These are phyloP conservation scores for Penicillium sp. DNA, from an alignment of 2,329 filamentous ascomycete genomes.

Conservation along the genomic window DNA sequence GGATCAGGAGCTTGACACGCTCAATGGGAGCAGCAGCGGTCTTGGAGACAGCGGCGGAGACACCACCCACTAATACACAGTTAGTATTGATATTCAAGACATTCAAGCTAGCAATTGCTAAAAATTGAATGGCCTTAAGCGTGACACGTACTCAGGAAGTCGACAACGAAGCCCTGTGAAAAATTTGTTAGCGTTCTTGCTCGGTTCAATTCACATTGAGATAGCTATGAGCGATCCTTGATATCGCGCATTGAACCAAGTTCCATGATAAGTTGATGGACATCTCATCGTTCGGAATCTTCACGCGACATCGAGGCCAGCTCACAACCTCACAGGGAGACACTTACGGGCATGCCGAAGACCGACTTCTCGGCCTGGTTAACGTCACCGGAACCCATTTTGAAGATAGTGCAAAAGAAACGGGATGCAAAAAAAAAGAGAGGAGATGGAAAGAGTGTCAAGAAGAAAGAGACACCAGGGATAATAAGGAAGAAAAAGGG, in stretches of 20 bases:
- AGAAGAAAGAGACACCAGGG: constrained; percentile 33
- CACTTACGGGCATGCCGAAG: constrained; percentile 53
- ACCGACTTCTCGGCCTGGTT: constrained; percentile 54
- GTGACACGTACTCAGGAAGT: constrained; percentile 90
- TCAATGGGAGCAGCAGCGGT: constrained; percentile 99
- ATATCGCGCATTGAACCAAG: background rate
- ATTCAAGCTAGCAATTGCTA: background rate
- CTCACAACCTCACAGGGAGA: background rate
- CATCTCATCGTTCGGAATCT: background rate
- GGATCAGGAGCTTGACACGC: constrained; percentile 99
- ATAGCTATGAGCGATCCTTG: background rate
- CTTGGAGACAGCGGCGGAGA: constrained; percentile 99
- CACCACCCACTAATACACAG: constrained; percentile 84
- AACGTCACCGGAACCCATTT: constrained; percentile 49
- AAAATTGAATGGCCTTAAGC: background rate
- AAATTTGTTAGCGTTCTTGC: constrained; percentile 28
- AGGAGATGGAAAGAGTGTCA: constrained; percentile 37
- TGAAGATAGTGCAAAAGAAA: constrained; percentile 44
- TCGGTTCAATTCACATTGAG: background rate
- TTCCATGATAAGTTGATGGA: constrained; percentile 3
- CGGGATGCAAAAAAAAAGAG: constrained; percentile 39
- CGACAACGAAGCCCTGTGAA: constrained; percentile 82
- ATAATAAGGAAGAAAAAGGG: constrained; percentile 42
- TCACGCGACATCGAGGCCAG: background rate
- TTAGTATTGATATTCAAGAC: constrained; percentile 39